Evolutionary conservation across 2,329 filamentous ascomycete species (phyloP), one percentile per base, ranked within the genome.

Genomic region (Talaromyces sp.): DNA sequence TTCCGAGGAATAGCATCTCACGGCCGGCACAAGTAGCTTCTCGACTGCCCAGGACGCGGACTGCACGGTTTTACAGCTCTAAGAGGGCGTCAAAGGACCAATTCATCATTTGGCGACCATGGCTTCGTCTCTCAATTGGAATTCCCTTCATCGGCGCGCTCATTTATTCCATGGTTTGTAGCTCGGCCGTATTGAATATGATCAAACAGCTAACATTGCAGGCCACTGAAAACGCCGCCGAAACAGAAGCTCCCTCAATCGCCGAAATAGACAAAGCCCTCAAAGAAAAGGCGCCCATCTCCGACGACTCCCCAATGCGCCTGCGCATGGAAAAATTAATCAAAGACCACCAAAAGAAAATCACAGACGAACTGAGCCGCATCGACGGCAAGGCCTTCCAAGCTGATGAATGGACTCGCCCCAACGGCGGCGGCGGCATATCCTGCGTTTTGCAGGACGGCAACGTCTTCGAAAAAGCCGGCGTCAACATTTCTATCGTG

Each of bases 311-410:
- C 15, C 93, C 95, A 1, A 98, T 99, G 94, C 93, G 95, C 64
- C 85, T 99, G 65, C 92, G 94, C 69, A 98, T 99, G 95, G 95
- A 99, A 80, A 88, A 91, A 73, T 91, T 98, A 76, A 96, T 98
- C 79, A 95, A 95, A 78, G 87, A 93, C 72, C 92, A 98, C 73
- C 95, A 99, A 75, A 86, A 91, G 72, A 86, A 90, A 68, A 99
- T 99, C 66, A 90, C 98, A 31, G 83, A 86, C 64, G 92, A 90
- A 65, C 86, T 99, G 25, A 90, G 96, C 76, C 85, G 88, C 71
- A 83, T 98, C 51, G 95, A 98, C 74, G 93, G 92, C 65, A 88
- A 86, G 69, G 85, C 87, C 70, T 99, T 99, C 82, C 86, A 86
- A 67, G 83, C 88, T 67, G 95, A 99, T 80, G 89, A 90, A 69